Base-by-base conservation (phyloP, 2,329 filamentous ascomycete genomes). In the Paracorniculantispora psalliotae region DNA sequence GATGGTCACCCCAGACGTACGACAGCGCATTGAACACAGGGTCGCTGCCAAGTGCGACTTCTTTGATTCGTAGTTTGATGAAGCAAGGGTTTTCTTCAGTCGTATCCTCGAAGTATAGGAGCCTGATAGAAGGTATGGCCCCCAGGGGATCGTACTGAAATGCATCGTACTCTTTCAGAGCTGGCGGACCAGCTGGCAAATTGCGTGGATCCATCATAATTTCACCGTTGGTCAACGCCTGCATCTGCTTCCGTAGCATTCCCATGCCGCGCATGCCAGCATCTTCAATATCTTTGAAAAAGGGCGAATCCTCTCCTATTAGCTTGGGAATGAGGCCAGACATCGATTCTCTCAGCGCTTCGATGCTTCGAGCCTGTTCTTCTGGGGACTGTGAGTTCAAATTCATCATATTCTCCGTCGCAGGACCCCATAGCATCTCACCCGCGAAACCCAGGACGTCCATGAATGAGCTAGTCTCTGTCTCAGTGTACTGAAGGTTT, bases 1-100 rank as follows among this genome's bases (percentile, higher is more conserved):
- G 6, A 12, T 33, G 39, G 19, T 57, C 13, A 17, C 54, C 54
- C 54, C 54, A 57, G 41, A 57, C 54, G 28, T 57, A 57, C 26
- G 54, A 57, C 12, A 57, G 39, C 21, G 54, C 41, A n/a, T 57
- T 44, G 19, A 48, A 57, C 0, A 30, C 28, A 15, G 44, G 26
- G 12, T 57, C 28, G 33, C 26, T 37, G 33, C 33, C 12, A 4
- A 37, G 12, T 15, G 12, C 33, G 33, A 37, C 33, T 15, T 37
- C 33, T 15, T 37, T 15, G 10, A 37, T 5, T 9, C 33, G 33
- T 15, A 37, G 33, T 3, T 37, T 37, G 33, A 37, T 37, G 33
- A 37, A 37, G 33, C 33, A 37, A 37, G 33, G 33, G 10, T 37
- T 37, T 9, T 4, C 10, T 15, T 37, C 33, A 37, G 3, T 12